A percentile compares a stretch with the other conserved stretches of the same genome.
Evolutionary conservation across 495 filamentous ascomycete genomes (phyloP).

Genomic region (Pyronema omphalodes): DNA sequence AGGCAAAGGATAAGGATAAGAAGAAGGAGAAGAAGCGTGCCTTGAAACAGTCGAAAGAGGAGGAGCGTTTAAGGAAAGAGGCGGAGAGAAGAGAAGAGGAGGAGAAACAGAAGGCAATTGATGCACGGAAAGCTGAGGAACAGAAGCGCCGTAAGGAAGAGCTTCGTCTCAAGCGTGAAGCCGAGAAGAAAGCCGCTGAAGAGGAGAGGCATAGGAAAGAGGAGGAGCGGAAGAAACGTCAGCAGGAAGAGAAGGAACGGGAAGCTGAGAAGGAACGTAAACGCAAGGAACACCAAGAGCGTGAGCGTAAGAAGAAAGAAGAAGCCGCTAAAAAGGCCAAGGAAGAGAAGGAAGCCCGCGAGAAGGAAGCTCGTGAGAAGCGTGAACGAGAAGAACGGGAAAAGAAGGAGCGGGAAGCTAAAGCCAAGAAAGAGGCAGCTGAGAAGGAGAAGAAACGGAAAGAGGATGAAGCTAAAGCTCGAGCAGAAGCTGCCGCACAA

Average conservation of each 20-base stretch:
- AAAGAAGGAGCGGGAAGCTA: slow-evolving; percentile 39
- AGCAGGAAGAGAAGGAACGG: slow-evolving; percentile 65
- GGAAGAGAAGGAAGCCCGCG: slow-evolving; percentile 49
- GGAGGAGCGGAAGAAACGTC: slow-evolving; percentile 72
- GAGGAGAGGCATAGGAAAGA: slow-evolving; percentile 86
- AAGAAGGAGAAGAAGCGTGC: slow-evolving; percentile 75
- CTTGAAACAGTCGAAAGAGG: slow-evolving; percentile 71
- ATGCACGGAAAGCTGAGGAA: slow-evolving; percentile 67
- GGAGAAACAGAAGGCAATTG: slow-evolving; percentile 51
- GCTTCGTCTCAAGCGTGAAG: slow-evolving; percentile 66
- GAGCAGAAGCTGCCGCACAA: slow-evolving; percentile 31
- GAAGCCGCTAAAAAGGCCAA: slow-evolving; percentile 44
- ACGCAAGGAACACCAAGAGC: slow-evolving; percentile 65
- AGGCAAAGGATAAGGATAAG: slow-evolving; percentile 79
- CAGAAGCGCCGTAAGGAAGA: slow-evolving; percentile 64
- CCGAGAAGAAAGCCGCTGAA: slow-evolving; percentile 79
- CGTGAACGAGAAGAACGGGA: slow-evolving; percentile 62
- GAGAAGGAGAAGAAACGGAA: slow-evolving; percentile 50
- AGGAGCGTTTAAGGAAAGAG: slow-evolving; percentile 70
- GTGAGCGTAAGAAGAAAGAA: slow-evolving; percentile 53
- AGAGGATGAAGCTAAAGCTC: slow-evolving; percentile 37
- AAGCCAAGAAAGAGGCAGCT: slow-evolving; percentile 41
- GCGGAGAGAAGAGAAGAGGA: slow-evolving; percentile 88
- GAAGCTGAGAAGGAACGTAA: slow-evolving; percentile 63
- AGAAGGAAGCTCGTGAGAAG: slow-evolving; percentile 56